Evolutionary conservation across 2,329 filamentous ascomycete species (phyloP).

Genomic region (Chaetothyriales sp.): DNA sequence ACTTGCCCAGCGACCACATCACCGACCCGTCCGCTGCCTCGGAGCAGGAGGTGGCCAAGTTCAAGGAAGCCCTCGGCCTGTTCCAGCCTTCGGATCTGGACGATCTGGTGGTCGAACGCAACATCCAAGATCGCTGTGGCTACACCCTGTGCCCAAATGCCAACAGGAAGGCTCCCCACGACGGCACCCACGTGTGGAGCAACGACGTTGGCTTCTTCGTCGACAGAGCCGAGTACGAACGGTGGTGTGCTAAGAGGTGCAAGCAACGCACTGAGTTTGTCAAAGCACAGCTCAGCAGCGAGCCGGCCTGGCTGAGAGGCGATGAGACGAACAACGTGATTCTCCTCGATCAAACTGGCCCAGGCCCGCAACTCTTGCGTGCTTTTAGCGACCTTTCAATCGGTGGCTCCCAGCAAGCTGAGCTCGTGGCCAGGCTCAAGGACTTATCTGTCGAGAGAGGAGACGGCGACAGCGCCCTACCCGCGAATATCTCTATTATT

Average conservation of each 20-base stretch:
- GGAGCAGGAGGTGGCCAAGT: conserved; percentile 44
- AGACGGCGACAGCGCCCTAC: conserved; percentile 3
- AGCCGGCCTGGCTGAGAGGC: conserved; percentile 68
- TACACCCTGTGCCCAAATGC: conserved; percentile 62
- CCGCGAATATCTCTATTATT: conserved; percentile 2
- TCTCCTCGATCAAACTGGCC: conserved; percentile 47
- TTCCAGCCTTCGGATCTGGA: conserved; percentile 88
- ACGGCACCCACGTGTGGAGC: conserved; percentile 37
- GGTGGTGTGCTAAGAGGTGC: conserved; percentile 75
- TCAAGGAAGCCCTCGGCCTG: conserved; percentile 50
- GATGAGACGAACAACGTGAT: conserved; percentile 44
- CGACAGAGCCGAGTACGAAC: conserved; percentile 55
- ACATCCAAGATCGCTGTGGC: conserved; percentile 66
- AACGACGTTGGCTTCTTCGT: conserved; percentile 51
- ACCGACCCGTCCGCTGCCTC: conserved; percentile 40
- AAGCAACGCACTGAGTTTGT: conserved; percentile 68
- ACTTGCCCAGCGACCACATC: conserved; percentile 38
- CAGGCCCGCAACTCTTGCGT: conserved; percentile 25
- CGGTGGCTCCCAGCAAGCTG: conserved; percentile 18
- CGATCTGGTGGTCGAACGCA: conserved; percentile 74
- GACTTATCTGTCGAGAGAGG: conserved; percentile 40
- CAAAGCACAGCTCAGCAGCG: conserved; percentile 73
- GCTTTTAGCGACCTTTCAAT: conserved; percentile 3
- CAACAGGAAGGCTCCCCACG: conserved; percentile 42
- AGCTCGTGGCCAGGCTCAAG: conserved; percentile 24